phyloP scores from a whole-genome alignment of 345 rosid genomes.

The Firmiana major region DNA sequence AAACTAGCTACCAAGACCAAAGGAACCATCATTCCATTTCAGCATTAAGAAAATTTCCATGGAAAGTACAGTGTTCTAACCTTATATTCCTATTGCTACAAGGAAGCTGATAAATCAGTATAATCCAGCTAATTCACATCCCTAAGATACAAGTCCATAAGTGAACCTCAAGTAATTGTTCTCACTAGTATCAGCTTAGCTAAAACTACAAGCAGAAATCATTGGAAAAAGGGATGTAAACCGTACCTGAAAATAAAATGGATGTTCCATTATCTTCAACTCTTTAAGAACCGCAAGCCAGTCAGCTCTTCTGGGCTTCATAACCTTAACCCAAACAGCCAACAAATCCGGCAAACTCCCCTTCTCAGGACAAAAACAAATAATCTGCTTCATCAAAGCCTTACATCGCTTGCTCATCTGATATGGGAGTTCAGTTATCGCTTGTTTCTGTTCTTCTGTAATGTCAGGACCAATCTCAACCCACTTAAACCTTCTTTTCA shows the following conservation, averaged over 20 bases:
- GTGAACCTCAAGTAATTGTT: too few relatives aligned
- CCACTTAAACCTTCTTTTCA: conserved; percentile 50
- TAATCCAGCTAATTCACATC: neutral
- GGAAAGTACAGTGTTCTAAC: neutral
- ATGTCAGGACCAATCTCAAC: conserved; percentile 35
- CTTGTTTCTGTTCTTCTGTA: conserved; percentile 44
- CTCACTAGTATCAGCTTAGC: too few relatives aligned
- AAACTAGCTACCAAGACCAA: neutral
- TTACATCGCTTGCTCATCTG: conserved; percentile 64
- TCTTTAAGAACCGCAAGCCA: conserved; percentile 78
- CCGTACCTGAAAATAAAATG: conserved; percentile 54
- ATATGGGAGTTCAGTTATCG: conserved; percentile 46
- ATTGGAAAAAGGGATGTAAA: neutral
- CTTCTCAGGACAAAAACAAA: conserved; percentile 40
- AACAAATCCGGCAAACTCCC: conserved; percentile 45
- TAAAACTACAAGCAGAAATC: too few relatives aligned
- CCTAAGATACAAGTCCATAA: neutral
- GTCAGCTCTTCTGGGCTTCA: conserved; percentile 67
- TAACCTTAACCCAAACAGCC: conserved; percentile 64
- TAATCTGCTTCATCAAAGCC: conserved; percentile 62
- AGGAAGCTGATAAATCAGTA: too few relatives aligned
- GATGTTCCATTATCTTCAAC: conserved; percentile 52
- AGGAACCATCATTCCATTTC: neutral
- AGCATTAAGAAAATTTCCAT: neutral
- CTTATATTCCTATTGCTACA: neutral